Percentiles rank a stretch among this genome's conserved stretches.
Evolutionary conservation across 805 yeast species (phyloP).

Genomic region (Saccharomycopsis malanga): DNA sequence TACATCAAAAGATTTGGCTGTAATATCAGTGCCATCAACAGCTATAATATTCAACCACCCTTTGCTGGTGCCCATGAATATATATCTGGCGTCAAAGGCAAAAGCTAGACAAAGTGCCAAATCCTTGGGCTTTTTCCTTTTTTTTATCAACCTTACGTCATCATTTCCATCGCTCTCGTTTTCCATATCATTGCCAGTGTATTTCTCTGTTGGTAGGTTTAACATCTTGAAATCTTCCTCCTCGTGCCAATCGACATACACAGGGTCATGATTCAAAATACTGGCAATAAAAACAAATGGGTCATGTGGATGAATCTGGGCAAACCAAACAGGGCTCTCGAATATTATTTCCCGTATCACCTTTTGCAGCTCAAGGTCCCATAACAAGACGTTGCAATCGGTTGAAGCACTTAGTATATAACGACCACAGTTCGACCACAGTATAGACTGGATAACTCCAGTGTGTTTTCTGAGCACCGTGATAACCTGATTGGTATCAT

Average conservation of each 20-base stretch:
- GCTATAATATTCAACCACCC: slow-evolving; percentile 60
- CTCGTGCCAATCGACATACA: slow-evolving; percentile 37
- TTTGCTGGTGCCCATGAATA: slow-evolving; percentile 72
- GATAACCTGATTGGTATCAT: slow-evolving; percentile 56
- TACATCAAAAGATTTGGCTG: slow-evolving; percentile 26
- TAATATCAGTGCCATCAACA: slow-evolving; percentile 17
- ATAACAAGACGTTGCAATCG: slow-evolving; percentile 75
- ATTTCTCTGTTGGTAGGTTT: slow-evolving; percentile 21
- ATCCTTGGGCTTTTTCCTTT: slow-evolving; percentile 31
- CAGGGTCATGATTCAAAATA: slow-evolving; percentile 55
- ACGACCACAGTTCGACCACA: slow-evolving; percentile 71
- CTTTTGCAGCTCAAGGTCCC: slow-evolving; percentile 55
- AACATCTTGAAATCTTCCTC: slow-evolving; percentile 24
- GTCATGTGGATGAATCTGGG: slow-evolving; percentile 46
- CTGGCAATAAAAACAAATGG: slow-evolving; percentile 51
- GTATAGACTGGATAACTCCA: slow-evolving; percentile 61
- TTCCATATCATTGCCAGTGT: neutral
- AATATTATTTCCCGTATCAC: slow-evolving; percentile 42
- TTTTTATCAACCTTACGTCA: slow-evolving; percentile 14
- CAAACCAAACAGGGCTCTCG: slow-evolving; percentile 70
- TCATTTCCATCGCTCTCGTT: slow-evolving; percentile 24
- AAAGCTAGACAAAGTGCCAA: slow-evolving; percentile 45
- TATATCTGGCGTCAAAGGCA: slow-evolving; percentile 45
- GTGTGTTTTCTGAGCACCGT: slow-evolving; percentile 58
- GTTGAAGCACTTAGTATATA: slow-evolving; percentile 63